phyloP scores from a whole-genome alignment of 1,284 basidiomycete genomes.

The Thecaphora frezii region DNA sequence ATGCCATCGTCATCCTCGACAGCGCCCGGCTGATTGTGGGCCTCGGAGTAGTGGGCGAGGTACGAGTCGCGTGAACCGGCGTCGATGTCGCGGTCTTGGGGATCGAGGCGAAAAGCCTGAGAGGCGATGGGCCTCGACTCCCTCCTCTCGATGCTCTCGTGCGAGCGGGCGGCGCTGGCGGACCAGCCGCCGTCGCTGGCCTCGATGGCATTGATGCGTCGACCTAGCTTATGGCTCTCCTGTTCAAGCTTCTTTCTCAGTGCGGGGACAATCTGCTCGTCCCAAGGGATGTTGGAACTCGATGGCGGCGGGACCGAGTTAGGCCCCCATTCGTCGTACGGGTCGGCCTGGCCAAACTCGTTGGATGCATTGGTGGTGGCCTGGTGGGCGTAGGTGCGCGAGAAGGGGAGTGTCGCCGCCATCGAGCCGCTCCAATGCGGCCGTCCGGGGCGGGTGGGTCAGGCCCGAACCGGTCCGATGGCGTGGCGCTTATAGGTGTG shows the following conservation, averaged over 20 bases:
- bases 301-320: slow-evolving; percentile 18
- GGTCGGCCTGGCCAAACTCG: slow-evolving; percentile 3
- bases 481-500: too few species aligned
- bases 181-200: slow-evolving; percentile 26
- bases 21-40: too few species aligned
- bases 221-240: slow-evolving; percentile 19
- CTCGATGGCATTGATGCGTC: slow-evolving; percentile 36
- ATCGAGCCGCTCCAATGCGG: slow-evolving; percentile 3
- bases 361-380: slow-evolving; percentile 10
- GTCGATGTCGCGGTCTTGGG: too few species aligned
- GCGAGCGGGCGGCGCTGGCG: slow-evolving; percentile 2
- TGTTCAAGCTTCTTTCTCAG: slow-evolving; percentile 38
- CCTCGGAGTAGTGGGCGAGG: too few species aligned
- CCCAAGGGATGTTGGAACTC: slow-evolving; percentile 24
- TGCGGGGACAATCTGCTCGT: slow-evolving; percentile 42
- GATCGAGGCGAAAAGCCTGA: too few species aligned
- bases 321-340: slow-evolving; percentile 30
- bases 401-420: slow-evolving; percentile 19
- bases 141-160: slow-evolving; percentile 7
- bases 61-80: too few species aligned
- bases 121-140: neutral
- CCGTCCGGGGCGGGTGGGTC: too few species aligned
- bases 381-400: slow-evolving; percentile 17
- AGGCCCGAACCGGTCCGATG: too few species aligned
- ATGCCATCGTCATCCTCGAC: too few species aligned